A percentile compares a stretch with the other conserved stretches of the same genome.
phyloP scores from a whole-genome alignment of 2,329 filamentous ascomycete genomes.

The Fusarium pseudograminearum region DNA sequence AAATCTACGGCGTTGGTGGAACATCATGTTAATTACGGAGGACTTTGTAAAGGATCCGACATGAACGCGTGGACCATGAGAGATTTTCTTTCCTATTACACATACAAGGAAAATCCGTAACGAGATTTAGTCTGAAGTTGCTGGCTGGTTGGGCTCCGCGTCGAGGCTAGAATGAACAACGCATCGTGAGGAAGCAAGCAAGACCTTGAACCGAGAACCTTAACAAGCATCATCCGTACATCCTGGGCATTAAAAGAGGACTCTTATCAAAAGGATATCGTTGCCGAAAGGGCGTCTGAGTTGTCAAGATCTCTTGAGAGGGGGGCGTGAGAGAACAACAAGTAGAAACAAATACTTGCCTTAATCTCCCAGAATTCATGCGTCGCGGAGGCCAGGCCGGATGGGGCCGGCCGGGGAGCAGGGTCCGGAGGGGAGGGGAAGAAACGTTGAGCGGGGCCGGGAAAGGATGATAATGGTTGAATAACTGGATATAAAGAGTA shows the following conservation, averaged over 20 bases:
- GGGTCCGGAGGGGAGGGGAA: slow-evolving; percentile 20
- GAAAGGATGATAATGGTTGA: slow-evolving; percentile 11
- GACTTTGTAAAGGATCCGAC: slow-evolving; percentile 17
- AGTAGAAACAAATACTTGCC: slow-evolving; percentile 16
- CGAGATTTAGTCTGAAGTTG: slow-evolving; percentile 1
- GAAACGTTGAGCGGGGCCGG: slow-evolving; percentile 17
- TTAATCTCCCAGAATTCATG: slow-evolving; percentile 48
- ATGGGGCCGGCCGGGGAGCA: slow-evolving; percentile 38
- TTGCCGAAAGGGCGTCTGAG: slow-evolving; percentile 8
- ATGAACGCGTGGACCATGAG: slow-evolving; percentile 8
- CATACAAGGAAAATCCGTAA: slow-evolving; percentile 11
- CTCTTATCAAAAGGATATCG: slow-evolving; percentile 17
- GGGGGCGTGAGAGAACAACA: slow-evolving; percentile 4
- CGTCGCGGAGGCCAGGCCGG: slow-evolving; percentile 37
- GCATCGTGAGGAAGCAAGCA: slow-evolving; percentile 30
- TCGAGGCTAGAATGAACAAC: slow-evolving; percentile 38
- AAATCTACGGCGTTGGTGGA: not conserved
- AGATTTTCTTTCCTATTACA: not conserved
- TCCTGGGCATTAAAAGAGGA: slow-evolving; percentile 11
- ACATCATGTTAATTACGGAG: slow-evolving; percentile 11
- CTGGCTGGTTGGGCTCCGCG: slow-evolving; percentile 1
- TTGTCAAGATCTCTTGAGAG: slow-evolving; percentile 26
- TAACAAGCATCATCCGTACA: slow-evolving; percentile 23
- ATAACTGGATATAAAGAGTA: not conserved
- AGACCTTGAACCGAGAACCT: slow-evolving; percentile 13